Evolutionary conservation across 2,329 filamentous ascomycete species (phyloP), one percentile per base, ranked within the genome.

Genomic region (Pestalotiopsis fici): DNA sequence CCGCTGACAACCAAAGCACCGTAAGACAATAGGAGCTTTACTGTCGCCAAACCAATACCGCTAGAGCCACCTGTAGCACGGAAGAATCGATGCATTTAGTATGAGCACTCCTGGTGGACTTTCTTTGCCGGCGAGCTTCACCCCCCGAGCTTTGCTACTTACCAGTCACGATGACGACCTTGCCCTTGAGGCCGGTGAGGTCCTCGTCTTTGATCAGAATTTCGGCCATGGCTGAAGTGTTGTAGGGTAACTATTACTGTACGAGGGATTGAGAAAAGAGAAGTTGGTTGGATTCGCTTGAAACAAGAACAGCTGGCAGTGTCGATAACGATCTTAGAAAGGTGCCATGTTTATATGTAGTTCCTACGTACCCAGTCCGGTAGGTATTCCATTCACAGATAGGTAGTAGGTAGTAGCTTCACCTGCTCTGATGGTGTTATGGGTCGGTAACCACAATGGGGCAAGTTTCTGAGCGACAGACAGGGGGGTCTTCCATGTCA

Each of bases 21-120:
- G 0, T 84, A 75, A 0, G 81, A 77, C 7, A 90, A 78, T 15
- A 89, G 82, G 2, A 86, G 78, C 9, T 83, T 75, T 7, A 83
- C 81, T 1, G 88, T 88, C 65, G 85, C 85, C 15, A 88, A 81
- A 37, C 88, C 88, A 65, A 90, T 90, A 18, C 88, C 88, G 2
- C 87, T 88, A 0, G 86, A 87, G 66, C 86, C 86, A 61, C 88
- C 87, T 84, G 65, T 18, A 27, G 13, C 15, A 15, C 13, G 28
- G 9, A 21, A 27, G 27, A n/a, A n/a, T 13, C 23, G 55, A 15
- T 18, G 6, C 31, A 11, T 3, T 31, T 7, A 57, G 55, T 25
- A 12, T 35, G 27, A 23, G 35, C 56, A 13, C 23, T 25, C 11
- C 27, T 25, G 7, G 64, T 66, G 31, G 66, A 56, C 56, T 67